A percentile compares a stretch with the other conserved stretches of the same genome.
Conservation (phyloP, 1,284 basidiomycete species). For the Ceratobasidium theobromae region DNA sequence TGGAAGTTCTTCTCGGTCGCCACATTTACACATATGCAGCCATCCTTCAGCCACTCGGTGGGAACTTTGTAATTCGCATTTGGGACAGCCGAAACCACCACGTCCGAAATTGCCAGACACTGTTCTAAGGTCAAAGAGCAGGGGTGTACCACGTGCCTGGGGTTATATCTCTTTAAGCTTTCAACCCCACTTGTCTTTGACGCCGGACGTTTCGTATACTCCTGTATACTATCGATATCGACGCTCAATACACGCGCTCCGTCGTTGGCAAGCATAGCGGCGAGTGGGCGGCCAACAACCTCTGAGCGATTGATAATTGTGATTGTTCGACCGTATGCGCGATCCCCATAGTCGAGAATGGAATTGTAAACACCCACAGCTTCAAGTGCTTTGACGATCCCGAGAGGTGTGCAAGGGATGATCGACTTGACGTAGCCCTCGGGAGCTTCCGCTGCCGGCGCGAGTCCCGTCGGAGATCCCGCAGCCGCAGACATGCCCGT, state of each 20-base stretch:
- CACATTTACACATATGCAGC: conserved; percentile 91
- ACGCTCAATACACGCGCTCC: conserved; percentile 93
- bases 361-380: conserved; percentile 89
- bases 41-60: conserved; percentile 88
- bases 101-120: conserved; percentile 80
- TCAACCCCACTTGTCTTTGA: conserved; percentile 42
- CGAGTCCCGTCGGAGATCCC: conserved; percentile 30
- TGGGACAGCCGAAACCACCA: conserved; percentile 90
- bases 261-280: conserved; percentile 91
- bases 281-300: conserved; percentile 93
- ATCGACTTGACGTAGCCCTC: conserved; percentile 88
- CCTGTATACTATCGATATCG: conserved; percentile 92
- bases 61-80: conserved; percentile 85
- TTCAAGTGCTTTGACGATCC: conserved; percentile 94
- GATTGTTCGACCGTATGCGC: conserved; percentile 89
- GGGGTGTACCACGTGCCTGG: conserved; percentile 80
- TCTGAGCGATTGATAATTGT: conserved; percentile 97
- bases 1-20: conserved; percentile 98
- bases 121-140: conserved; percentile 68
- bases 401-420: conserved; percentile 94
- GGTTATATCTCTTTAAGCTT: conserved; percentile 61
- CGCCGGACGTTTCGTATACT: conserved; percentile 86
- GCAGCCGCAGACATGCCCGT: conserved; percentile 44
- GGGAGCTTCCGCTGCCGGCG: conserved; percentile 47
- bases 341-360: conserved; percentile 89